These are phyloP conservation scores for Podospora bellae-mahoneyi DNA, from an alignment of 495 filamentous ascomycete species.

Conservation along the genomic window DNA sequence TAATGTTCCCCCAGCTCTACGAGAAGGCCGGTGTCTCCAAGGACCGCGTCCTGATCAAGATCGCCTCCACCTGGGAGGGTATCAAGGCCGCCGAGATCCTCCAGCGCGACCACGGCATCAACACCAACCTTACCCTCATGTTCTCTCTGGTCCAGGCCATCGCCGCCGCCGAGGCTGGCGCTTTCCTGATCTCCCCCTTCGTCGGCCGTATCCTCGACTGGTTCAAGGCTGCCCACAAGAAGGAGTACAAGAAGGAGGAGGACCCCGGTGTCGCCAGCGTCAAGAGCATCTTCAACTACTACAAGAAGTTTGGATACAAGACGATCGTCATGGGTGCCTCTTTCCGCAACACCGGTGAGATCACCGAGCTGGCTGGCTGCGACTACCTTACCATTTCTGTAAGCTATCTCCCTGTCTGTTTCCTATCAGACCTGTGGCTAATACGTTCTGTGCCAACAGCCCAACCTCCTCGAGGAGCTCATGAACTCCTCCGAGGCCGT, in stretches of 20 bases:
- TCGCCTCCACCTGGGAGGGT: conserved; percentile 91
- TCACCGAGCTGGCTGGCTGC: conserved; percentile 95
- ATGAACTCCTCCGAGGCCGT: conserved; percentile 74
- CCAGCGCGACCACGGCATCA: conserved; percentile 88
- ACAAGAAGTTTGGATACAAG: conserved; percentile 99
- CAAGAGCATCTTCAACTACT: conserved; percentile 98
- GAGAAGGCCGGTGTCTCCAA: conserved; percentile 85
- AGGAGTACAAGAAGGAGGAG: conserved; percentile 80
- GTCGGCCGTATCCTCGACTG: conserved; percentile 99
- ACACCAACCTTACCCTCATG: conserved; percentile 98
- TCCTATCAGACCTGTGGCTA: conserved; percentile 23
- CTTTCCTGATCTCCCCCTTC: conserved; percentile 99
- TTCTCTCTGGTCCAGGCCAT: conserved; percentile 96
- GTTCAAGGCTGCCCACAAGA: conserved; percentile 96
- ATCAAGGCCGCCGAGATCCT: conserved; percentile 96
- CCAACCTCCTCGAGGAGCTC: conserved; percentile 90
- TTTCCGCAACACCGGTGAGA: conserved; percentile 92
- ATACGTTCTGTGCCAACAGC: conserved; percentile 45
- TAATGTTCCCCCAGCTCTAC: conserved; percentile 65
- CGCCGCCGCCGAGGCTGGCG: conserved; percentile 91
- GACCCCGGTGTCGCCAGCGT: conserved; percentile 98
- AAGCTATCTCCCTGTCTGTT: conserved; percentile 34
- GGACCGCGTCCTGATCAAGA: conserved; percentile 87
- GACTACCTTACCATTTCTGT: conserved; percentile 98
- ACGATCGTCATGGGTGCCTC: conserved; percentile 99